These are phyloP conservation scores for Helichrysum umbraculigerum DNA, from an alignment of 129 eudicot genomes.

Conservation along the genomic window DNA sequence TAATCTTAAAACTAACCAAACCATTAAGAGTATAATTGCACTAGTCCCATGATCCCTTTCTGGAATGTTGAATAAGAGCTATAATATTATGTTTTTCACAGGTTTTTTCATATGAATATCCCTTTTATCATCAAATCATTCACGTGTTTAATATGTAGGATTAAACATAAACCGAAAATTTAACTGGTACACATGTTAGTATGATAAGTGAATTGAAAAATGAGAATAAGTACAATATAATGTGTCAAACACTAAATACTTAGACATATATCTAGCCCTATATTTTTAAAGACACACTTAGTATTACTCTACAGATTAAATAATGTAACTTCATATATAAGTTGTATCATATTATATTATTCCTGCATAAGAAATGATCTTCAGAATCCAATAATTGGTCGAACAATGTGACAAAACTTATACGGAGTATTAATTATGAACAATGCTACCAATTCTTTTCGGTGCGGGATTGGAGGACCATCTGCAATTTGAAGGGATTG, in stretches of 20 bases:
- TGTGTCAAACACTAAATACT: no score
- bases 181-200: background rate
- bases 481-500: no score
- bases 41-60: background rate
- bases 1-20: background rate
- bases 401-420: background rate
- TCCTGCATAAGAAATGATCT: background rate
- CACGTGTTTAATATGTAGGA: background rate
- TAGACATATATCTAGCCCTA: no score
- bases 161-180: no score
- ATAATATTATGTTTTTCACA: background rate
- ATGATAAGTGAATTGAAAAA: no score
- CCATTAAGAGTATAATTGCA: constrained; percentile 7
- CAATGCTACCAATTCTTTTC: background rate
- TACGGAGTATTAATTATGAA: background rate
- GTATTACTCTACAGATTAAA: no score
- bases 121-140: background rate
- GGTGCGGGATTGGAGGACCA: no score
- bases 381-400: background rate
- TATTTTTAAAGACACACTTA: no score
- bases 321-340: background rate
- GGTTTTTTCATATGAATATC: background rate
- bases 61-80: background rate
- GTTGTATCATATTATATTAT: no score
- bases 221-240: no score